Conservation (phyloP, 768 basidiomycete genomes). For the Nevesoporus exiguus region DNA sequence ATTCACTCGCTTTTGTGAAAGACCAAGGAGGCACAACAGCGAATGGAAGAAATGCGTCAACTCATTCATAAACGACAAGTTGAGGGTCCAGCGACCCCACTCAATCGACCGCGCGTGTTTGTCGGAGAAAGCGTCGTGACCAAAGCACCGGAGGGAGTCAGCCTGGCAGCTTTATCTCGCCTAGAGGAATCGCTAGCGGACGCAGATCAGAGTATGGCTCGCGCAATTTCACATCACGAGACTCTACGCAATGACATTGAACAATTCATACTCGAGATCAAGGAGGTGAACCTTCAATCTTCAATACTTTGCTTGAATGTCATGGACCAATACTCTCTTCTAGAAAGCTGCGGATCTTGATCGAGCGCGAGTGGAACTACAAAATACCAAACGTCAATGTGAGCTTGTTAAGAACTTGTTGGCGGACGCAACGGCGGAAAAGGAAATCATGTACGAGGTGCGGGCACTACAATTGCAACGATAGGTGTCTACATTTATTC, state of each 20-base stretch:
- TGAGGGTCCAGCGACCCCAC: constrained; percentile 43
- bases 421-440: constrained; percentile 75
- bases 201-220: constrained; percentile 53
- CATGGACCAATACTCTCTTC: neutral
- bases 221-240: constrained; percentile 53
- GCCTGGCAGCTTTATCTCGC: constrained; percentile 12
- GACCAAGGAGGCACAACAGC: constrained; percentile 73
- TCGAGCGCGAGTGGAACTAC: constrained; percentile 58
- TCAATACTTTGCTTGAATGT: neutral
- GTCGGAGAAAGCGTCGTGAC: constrained; percentile 16
- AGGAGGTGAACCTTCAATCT: constrained; percentile 60
- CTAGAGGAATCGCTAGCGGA: constrained; percentile 55
- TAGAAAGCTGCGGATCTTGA: constrained; percentile 67
- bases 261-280: constrained; percentile 47
- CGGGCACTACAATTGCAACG: constrained; percentile 17
- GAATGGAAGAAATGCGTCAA: constrained; percentile 81
- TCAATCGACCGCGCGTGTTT: constrained; percentile 42
- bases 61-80: constrained; percentile 60
- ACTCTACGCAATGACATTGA: constrained; percentile 50
- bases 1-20: constrained; percentile 35
- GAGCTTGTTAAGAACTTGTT: constrained; percentile 78
- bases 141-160: constrained; percentile 19
- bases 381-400: constrained; percentile 67
- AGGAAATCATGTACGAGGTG: constrained; percentile 93
- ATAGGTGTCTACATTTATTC: neutral